Evolutionary conservation across 1,139 yeast species (phyloP), one percentile per base, ranked within the genome.

Genomic region (Candida dubliniensis): DNA sequence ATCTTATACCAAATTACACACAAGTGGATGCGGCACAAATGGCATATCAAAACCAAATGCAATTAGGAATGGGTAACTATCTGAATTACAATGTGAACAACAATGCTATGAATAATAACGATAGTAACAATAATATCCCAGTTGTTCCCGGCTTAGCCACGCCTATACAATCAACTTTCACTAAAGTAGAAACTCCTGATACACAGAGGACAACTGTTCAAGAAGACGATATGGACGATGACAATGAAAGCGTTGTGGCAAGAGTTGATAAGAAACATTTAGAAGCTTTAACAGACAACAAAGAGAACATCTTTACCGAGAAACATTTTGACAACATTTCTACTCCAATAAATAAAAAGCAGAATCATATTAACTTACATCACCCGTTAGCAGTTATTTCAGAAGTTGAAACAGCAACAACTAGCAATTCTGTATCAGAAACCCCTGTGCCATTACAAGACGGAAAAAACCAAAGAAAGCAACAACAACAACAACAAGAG

Each of bases 121-220:
- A 26, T 45, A 26, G 23, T 26, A 18, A 5, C 23, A 3, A 18
- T 18, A 34, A 31, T 36, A 34, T 30, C n/a, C 38, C 32, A 26
- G 7, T 41, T 8, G 35, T 38, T 12, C 39, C 43, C 13, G 56
- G 59, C 11, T 56, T 69, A 47, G 67, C 71, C 0, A 73, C 78
- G 0, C 78, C 78, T 5, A 63, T 71, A 4, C 75, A 72, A 47
- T 57, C 67, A 5, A 45, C 50, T 12, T 35, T 12, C 55, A 55
- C 31, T 47, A 55, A 57, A 18, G 47, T 55, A 4, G 77, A 71
- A 42, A 74, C 79, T 1, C 79, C 79, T 1, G 79, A 74, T 48
- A 74, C 79, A 15, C 78, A 74, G 51, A 53, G 72, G 35, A 74
- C 79, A 0, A 73, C 77, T 1, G 60, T 73, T 8, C 76, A 73